Evolutionary conservation across 805 yeast genomes (phyloP), one percentile per base, ranked within the genome.

Genomic region (Candida pini): DNA sequence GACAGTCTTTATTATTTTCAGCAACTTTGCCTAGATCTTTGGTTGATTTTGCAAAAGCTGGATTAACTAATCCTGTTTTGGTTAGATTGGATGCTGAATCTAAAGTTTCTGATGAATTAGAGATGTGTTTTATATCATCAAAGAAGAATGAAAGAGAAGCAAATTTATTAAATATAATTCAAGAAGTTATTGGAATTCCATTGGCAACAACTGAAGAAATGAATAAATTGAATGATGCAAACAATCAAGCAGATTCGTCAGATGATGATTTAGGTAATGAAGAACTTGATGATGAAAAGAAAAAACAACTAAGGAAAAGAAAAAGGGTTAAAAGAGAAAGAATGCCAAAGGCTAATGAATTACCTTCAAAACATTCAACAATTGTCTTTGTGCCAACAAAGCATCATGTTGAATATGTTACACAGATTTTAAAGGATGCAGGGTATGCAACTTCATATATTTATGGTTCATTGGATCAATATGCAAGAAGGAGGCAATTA

Each of bases 21-120:
- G 99, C 99, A 2, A 92, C 99, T 0, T 71, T 92, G 35, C 99
- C 99, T 8, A 76, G 81, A 40, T 76, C 90, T 0, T 71, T 92
- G 48, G 96, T 92, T 18, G 97, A 90, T 50, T 92, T 92, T 64
- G 98, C 98, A 34, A 88, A 89, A 55, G 97, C 97, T 4, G 99
- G 99, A 6, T 69, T 92, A 31, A 73, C 80, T 3, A 90, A 88
- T 53, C 98, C 99, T 0, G 88, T 86, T 13, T 73, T 92, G 38
- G 95, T 92, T 13, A 73, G 98, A 50, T 66, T 92, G 41, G 99
- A 92, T 64, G 81, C 96, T 3, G 99, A 92, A 51, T 67, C 88
- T 9, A 92, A 89, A 52, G 76, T 92, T 23, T 82, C 96, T 2
- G 96, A 89, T 36, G 78, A 88, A 39, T 73, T 92, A 47, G 94